Base-by-base conservation (phyloP, 2,329 filamentous ascomycete species). In the Aspergillus cejpii region DNA sequence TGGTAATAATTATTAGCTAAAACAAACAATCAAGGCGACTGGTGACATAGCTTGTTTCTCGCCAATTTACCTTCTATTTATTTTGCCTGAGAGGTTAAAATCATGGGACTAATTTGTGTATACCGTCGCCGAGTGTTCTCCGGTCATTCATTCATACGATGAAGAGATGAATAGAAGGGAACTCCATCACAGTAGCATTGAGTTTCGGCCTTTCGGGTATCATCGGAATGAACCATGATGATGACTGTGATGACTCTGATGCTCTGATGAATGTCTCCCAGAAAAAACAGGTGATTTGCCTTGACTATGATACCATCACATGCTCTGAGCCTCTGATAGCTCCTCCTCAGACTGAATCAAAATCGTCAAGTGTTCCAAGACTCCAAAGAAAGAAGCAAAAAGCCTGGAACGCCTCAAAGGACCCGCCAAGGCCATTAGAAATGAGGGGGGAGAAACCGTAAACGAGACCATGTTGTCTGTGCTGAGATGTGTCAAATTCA, bases 401-500 rank as follows among this genome's bases (percentile, higher is more conserved):
- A 43, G 33, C 43, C 48, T 50, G 45, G 49, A 42, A 53, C 44
- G 21, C 28, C 37, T 40, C 23, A 39, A 38, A 38, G 38, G 31
- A 15, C 36, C 37, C 40, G 37, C 37, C 38, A 47, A 47, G 51
- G 48, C 50, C 53, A 53, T 47, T 44, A n/a, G 41, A 31, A 37
- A 41, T 36, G 47, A 47, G 40, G 47, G 46, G 39, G 27, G 10
- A 28, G 28, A n/a, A n/a, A n/a, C n/a, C n/a, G n/a, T n/a, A n/a
- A n/a, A 44, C 20, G 43, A 41, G 43, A 49, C 40, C 31, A 34
- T 38, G 39, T 31, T 37, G 49, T 54, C 47, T 37, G 52, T 50
- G 53, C 47, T 53, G 42, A 42, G 37, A 44, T 47, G 45, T 44
- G 43, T 41, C 51, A 31, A 45, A 45, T 47, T 44, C 38, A 21